Conservation (phyloP, 176 grass and related monocot genomes). For the Eleusine indica region DNA sequence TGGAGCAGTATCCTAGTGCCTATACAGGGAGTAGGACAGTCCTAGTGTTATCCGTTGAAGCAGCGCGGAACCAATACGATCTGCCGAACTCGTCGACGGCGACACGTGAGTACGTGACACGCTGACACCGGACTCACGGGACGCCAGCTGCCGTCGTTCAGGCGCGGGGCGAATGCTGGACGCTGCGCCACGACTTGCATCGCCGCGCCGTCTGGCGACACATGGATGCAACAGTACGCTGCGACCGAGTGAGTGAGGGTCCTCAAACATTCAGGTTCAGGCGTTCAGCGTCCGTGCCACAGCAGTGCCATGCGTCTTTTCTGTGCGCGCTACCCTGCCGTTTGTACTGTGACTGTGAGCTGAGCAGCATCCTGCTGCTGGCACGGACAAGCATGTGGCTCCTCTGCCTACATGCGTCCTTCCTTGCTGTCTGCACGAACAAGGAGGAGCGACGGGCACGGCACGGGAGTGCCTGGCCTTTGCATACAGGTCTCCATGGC, state of each 20-base stretch:
- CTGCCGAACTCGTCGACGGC: not conserved
- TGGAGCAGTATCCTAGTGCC: not conserved
- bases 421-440: too few species aligned
- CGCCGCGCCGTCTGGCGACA: not conserved
- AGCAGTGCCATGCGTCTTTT: not conserved
- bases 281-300: not conserved
- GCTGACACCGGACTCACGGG: not conserved
- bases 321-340: not conserved
- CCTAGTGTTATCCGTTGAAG: not conserved
- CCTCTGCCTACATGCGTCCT: not conserved
- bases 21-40: not conserved
- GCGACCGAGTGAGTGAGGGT: not conserved
- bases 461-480: too few species aligned
- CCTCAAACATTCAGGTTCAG: not conserved
- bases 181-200: not conserved
- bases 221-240: not conserved
- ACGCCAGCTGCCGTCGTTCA: not conserved
- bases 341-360: not conserved
- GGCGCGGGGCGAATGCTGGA: not conserved
- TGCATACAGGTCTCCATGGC: too few species aligned
- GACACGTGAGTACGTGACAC: not conserved
- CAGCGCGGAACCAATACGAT: not conserved
- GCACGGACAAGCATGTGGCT: not conserved
- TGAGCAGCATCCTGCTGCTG: not conserved
- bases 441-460: too few species aligned